A percentile compares a stretch with the other conserved stretches of the same genome.
These are phyloP conservation scores for Gypsophila paniculata DNA, from an alignment of 179 eudicot species.

Conservation along the genomic window DNA sequence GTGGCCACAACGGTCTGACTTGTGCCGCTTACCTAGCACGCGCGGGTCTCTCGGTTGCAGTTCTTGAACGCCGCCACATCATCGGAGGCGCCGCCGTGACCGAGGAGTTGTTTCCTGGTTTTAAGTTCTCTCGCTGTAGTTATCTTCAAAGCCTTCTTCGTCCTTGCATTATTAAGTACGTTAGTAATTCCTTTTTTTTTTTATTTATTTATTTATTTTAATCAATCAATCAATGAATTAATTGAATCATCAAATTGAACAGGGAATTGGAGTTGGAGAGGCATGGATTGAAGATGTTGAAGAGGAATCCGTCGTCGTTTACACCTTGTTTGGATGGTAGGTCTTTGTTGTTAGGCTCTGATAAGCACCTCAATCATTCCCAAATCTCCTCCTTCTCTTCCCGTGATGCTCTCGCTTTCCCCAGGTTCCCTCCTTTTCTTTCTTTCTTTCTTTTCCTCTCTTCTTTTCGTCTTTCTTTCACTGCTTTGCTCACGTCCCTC, in stretches of 20 bases:
- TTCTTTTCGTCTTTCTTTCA: too few relatives aligned
- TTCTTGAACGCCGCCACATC: slow-evolving; percentile 85
- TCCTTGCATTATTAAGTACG: slow-evolving; percentile 74
- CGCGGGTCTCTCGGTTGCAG: slow-evolving; percentile 87
- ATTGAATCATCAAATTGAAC: too few relatives aligned
- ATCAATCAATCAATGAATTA: too few relatives aligned
- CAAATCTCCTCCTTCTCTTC: slow-evolving; percentile 82
- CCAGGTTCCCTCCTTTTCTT: slow-evolving; percentile 39
- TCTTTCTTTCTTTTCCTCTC: not conserved
- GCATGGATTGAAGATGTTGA: slow-evolving; percentile 81
- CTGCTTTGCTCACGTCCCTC: too few relatives aligned
- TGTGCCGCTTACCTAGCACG: slow-evolving; percentile 94
- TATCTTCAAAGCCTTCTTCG: slow-evolving; percentile 98
- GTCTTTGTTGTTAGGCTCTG: slow-evolving; percentile 77
- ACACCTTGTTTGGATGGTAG: slow-evolving; percentile 90
- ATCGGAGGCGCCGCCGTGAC: slow-evolving; percentile 98
- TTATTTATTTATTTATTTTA: too few relatives aligned
- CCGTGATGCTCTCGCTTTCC: slow-evolving; percentile 82
- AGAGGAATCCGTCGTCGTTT: slow-evolving; percentile 78
- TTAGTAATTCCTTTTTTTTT: too few relatives aligned
- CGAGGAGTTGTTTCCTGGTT: slow-evolving; percentile 85
- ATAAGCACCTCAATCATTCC: slow-evolving; percentile 57
- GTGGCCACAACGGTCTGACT: slow-evolving; percentile 94
- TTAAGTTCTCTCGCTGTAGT: slow-evolving; percentile 96
- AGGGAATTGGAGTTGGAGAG: slow-evolving; percentile 74